These are phyloP conservation scores for Abrus precatorius DNA, from an alignment of 306 rosid genomes.

Conservation along the genomic window DNA sequence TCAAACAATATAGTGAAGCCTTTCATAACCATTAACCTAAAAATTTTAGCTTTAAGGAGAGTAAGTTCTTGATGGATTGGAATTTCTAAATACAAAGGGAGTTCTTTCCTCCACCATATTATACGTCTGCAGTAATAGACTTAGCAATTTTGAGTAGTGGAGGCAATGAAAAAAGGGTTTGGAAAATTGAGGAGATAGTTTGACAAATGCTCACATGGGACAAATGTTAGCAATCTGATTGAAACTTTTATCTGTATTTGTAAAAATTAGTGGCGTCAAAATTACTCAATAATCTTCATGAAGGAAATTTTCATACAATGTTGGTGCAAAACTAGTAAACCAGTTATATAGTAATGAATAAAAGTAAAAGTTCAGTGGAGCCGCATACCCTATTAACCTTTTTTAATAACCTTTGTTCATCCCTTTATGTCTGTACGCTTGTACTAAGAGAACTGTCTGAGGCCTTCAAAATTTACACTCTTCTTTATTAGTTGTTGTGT, in stretches of 20 bases:
- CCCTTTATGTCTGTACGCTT: neutral
- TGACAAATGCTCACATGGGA: constrained; percentile 9
- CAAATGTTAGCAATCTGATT: neutral
- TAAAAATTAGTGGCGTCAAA: neutral
- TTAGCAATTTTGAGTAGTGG: neutral
- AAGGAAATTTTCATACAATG: neutral
- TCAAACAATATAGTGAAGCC: constrained; percentile 1
- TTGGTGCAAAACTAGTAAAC: neutral
- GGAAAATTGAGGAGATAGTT: neutral
- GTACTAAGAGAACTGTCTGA: neutral
- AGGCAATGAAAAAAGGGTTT: neutral
- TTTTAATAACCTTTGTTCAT: neutral
- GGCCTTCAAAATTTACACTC: neutral
- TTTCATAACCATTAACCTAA: neutral
- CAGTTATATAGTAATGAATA: neutral
- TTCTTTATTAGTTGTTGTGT: neutral
- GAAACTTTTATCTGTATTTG: neutral
- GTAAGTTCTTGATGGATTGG: neutral
- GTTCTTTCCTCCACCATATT: neutral
- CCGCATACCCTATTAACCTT: neutral
- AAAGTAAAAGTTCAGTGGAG: neutral
- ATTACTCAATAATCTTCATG: neutral
- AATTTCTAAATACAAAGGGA: neutral
- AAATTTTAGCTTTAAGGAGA: neutral
- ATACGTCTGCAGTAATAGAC: neutral